Conservation (phyloP, 805 yeast genomes). For the Priceomyces castillae region DNA sequence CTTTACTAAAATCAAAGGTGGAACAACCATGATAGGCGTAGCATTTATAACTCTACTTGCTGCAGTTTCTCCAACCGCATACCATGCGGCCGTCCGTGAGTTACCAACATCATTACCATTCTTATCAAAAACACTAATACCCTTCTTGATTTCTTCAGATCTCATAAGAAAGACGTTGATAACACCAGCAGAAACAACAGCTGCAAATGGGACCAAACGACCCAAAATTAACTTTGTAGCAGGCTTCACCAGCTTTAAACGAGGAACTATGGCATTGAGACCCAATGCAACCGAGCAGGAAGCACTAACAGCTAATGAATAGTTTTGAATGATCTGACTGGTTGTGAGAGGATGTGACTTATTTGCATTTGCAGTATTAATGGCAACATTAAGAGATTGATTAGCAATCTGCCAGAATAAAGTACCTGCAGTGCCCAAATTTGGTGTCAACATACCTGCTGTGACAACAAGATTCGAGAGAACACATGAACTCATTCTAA, state of each 20-base stretch:
- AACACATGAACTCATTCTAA: slow-evolving; percentile 96
- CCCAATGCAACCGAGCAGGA: slow-evolving; percentile 96
- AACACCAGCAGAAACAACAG: slow-evolving; percentile 95
- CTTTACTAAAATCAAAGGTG: slow-evolving; percentile 79
- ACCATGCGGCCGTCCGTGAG: slow-evolving; percentile 81
- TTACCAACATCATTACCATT: slow-evolving; percentile 60
- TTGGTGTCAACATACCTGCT: slow-evolving; percentile 97
- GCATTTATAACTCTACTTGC: slow-evolving; percentile 93
- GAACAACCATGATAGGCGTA: slow-evolving; percentile 95
- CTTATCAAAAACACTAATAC: slow-evolving; percentile 68
- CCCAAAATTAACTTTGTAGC: slow-evolving; percentile 68
- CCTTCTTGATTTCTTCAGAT: slow-evolving; percentile 86
- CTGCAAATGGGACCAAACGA: slow-evolving; percentile 95
- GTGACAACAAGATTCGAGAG: slow-evolving; percentile 91
- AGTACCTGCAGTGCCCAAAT: slow-evolving; percentile 85
- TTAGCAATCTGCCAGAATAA: slow-evolving; percentile 97
- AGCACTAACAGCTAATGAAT: slow-evolving; percentile 86
- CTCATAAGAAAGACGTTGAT: slow-evolving; percentile 97
- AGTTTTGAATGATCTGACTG: slow-evolving; percentile 71
- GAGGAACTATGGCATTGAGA: slow-evolving; percentile 85
- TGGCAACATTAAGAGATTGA: slow-evolving; percentile 95
- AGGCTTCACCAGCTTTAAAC: slow-evolving; percentile 67
- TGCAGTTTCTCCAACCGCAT: slow-evolving; percentile 97
- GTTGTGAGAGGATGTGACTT: slow-evolving; percentile 89
- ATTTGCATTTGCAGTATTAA: slow-evolving; percentile 93